Evolutionary conservation across 257 asterid species (phyloP), one percentile per base, ranked within the genome.

Genomic region (Gentiana straminea): DNA sequence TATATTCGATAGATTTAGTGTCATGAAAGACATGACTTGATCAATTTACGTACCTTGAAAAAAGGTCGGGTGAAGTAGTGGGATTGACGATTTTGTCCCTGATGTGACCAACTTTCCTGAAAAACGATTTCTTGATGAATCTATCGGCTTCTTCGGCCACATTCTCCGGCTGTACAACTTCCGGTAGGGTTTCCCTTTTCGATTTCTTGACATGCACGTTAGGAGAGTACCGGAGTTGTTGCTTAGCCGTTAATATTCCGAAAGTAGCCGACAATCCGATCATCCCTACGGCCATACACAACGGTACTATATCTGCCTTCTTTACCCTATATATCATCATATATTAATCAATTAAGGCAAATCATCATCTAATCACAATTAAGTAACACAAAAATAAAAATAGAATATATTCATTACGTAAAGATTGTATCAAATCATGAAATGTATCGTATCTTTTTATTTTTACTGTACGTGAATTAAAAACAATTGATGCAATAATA

Each of bases 51-150:
- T 56, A 80, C 94, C 80, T 84, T 35, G 70, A 60, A 6, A 61
- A 66, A 44, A 56, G 36, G 41, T 77, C 73, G 2, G 75, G 76
- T 0, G 60, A 73, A 32, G 62, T 54, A 34, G 82, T 54, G 33
- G 82, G 77, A 67, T 78, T 62, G 10, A 59, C 63, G 5, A 41
- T 62, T 6, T 8, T 33, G 55, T 67, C 78, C 45, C 66, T 68
- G 36, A 86, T 41, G 54, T 82, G 94, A 52, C 84, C 94, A 15
- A 84, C 59, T 62, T 70, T 84, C n/a, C 94, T 51, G 66, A 87
- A 82, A 34, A 80, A 63, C 0, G 93, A 84, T 24, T 70, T 77
- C 48, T 78, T 80, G 4, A 84, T 62, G 51, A 84, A 87, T 59
- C 64, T 66, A 3, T 80, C 79, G 0, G 86, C 62, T 34, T 73